Conservation (phyloP, 805 yeast species). For the Candida golubevii region DNA sequence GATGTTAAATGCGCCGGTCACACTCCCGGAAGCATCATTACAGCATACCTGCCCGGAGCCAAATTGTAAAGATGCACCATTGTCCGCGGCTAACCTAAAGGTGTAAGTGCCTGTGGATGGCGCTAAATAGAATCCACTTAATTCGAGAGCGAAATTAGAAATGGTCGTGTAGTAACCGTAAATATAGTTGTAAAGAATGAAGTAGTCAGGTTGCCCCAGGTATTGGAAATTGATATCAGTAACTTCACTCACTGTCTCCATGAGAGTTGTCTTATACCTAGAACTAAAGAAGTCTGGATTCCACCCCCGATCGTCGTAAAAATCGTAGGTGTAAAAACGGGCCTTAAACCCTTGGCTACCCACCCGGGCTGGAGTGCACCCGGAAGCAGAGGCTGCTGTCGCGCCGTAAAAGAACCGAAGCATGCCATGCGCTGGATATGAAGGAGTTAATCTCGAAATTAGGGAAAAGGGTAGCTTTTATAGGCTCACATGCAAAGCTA, state of each 20-base stretch:
- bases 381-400: background rate
- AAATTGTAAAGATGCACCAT: constrained; percentile 16
- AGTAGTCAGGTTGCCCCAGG: background rate
- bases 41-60: constrained; percentile 15
- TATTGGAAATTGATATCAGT: constrained; percentile 7
- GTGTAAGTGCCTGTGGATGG: constrained; percentile 11
- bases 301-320: constrained; percentile 7
- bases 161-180: constrained; percentile 7
- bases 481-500: no score
- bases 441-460: background rate
- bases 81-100: constrained; percentile 13
- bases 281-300: constrained; percentile 3
- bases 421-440: background rate
- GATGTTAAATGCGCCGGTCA: constrained; percentile 11
- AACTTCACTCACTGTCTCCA: constrained; percentile 5
- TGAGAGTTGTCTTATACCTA: constrained; percentile 3
- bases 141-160: constrained; percentile 12
- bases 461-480: background rate
- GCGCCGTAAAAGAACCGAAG: background rate
- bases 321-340: constrained; percentile 5
- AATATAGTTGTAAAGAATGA: background rate
- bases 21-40: constrained; percentile 14
- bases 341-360: constrained; percentile 8
- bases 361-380: constrained; percentile 1
- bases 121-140: constrained; percentile 14